Evolutionary conservation across 1,284 basidiomycete species (phyloP), one percentile per base, ranked within the genome.

Genomic region (Ceratobasidium sp.): DNA sequence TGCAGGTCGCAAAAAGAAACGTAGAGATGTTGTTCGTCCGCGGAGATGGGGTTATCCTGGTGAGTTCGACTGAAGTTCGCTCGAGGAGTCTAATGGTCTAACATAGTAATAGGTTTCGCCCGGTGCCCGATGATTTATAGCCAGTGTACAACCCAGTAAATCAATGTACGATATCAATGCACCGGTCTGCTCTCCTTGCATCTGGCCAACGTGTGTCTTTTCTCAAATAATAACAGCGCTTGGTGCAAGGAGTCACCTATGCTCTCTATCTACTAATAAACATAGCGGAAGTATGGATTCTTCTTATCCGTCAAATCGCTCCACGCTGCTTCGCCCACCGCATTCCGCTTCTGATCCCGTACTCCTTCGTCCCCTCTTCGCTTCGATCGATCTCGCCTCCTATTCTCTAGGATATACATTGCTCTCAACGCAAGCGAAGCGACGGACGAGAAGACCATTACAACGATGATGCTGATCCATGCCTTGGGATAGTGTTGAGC

Each of bases 21-120:
- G 90, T 96, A 85, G 94, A 96, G 73, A 99, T 99, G 96, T 84
- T 99, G 64, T 99, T 98, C 78, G 96, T 99, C 1, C 86, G 96
- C 79, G 96, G 96, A 70, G 95, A 97, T 79, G 93, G 95, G 74
- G 94, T 96, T 16, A 96, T 96, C 76, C 82, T 96, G 79, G 94
- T 95, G 75, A 75, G 91, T 84, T 60, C 72, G 33, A 48, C 9
- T 42, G n/a, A 44, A 58, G 2, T 48, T 33, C 21, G 56, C 12
- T 48, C 28, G 48, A 48, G 8, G 42, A 56, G 60, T 75, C 75
- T 73, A 76, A 75, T 36, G 48, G 38, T 61, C 46, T 30, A 56
- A 33, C 28, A 16, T n/a, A 48, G n/a, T 33, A 72, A 40, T 73
- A 92, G 90, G 90, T 92, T 56, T 92, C 90, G 14, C 90, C 90